These are phyloP conservation scores for Cercospora beticola DNA, from an alignment of 2,329 filamentous ascomycete genomes.

Conservation along the genomic window DNA sequence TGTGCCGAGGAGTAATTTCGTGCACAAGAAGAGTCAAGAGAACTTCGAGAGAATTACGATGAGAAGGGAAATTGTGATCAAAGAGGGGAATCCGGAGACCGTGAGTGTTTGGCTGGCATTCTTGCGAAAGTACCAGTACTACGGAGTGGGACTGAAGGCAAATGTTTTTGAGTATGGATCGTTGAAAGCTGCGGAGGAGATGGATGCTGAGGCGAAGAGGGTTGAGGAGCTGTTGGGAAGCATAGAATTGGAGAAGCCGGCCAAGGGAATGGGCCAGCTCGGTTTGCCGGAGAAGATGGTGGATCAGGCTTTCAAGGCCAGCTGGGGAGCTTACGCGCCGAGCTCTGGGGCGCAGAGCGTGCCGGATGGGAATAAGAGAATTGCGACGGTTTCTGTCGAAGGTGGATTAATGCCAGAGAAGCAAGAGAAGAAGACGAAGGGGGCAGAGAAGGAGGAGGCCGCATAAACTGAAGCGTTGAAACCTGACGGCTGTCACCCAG, in stretches of 20 bases:
- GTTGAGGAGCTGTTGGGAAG: neutral
- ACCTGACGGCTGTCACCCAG: neutral
- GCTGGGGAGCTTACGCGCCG: conserved; percentile 31
- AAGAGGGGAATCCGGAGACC: conserved; percentile 83
- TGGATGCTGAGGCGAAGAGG: conserved; percentile 20
- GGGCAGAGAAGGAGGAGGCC: neutral
- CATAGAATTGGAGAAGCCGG: neutral
- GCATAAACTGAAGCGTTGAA: neutral
- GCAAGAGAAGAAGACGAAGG: neutral
- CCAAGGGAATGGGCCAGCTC: neutral
- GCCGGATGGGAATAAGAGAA: conserved; percentile 11
- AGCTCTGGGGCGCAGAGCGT: conserved; percentile 30
- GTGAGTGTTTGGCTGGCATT: conserved; percentile 93
- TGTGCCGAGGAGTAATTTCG: conserved; percentile 82
- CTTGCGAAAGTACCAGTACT: conserved; percentile 85
- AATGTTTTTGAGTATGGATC: conserved; percentile 89
- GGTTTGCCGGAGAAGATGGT: conserved; percentile 11
- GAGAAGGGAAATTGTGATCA: conserved; percentile 84
- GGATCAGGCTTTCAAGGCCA: conserved; percentile 36
- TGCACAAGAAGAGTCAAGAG: conserved; percentile 96
- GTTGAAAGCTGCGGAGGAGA: conserved; percentile 40
- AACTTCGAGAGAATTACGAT: conserved; percentile 94
- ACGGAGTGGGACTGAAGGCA: conserved; percentile 98
- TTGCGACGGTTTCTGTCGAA: conserved; percentile 17
- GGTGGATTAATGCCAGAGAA: neutral